phyloP scores from a whole-genome alignment of 306 rosid genomes.

The Coriaria nepalensis region DNA sequence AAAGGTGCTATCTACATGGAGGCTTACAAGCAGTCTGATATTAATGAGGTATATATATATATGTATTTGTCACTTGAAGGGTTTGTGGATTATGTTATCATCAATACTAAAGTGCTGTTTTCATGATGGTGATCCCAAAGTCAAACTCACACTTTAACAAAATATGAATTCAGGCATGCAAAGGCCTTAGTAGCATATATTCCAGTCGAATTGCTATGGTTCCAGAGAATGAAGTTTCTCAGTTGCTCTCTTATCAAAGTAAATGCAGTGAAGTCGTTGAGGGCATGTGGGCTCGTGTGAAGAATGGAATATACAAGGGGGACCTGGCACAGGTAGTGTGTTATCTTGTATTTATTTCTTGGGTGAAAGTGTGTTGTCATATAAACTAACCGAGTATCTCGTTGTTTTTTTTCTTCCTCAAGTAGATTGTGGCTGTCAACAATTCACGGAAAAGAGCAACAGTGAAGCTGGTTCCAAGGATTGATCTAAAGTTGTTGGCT shows the following conservation, averaged over 20 bases:
- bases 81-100: conserved; percentile 8
- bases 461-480: conserved; percentile 80
- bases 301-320: conserved; percentile 86
- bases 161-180: conserved; percentile 51
- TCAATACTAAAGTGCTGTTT: too few species aligned
- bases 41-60: conserved; percentile 48
- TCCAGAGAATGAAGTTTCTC: conserved; percentile 60
- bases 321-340: conserved; percentile 73
- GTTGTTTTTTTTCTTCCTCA: conserved; percentile 19
- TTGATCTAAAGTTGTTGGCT: conserved; percentile 76
- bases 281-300: conserved; percentile 84
- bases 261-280: conserved; percentile 43
- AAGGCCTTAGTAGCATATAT: conserved; percentile 66
- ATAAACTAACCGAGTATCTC: conserved; percentile 1
- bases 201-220: conserved; percentile 49
- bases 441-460: conserved; percentile 47
- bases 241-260: conserved; percentile 39
- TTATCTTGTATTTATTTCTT: too few species aligned
- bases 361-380: conserved; percentile 4
- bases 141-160: too few species aligned
- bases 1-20: conserved; percentile 77
- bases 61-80: background rate
- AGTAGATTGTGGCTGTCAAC: conserved; percentile 66
- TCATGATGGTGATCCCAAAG: too few species aligned
- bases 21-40: conserved; percentile 66